These are phyloP conservation scores for Aspergillus ruber DNA, from an alignment of 2,329 filamentous ascomycete genomes.

Conservation along the genomic window DNA sequence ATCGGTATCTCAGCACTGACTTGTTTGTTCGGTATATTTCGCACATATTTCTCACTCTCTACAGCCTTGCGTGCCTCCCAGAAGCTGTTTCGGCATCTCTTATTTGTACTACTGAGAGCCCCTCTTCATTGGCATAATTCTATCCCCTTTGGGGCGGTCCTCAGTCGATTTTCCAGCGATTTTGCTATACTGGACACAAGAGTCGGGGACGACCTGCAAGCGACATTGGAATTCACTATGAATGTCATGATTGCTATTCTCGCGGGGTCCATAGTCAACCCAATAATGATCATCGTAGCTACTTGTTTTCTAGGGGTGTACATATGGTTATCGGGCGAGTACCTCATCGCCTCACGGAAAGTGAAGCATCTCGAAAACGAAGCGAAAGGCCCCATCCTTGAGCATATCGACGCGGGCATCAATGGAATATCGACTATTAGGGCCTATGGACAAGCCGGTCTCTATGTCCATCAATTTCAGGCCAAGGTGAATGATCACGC, in stretches of 20 bases:
- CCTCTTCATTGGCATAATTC: conserved; percentile 72
- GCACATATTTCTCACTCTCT: conserved; percentile 57
- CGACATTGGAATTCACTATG: neutral
- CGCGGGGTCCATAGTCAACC: neutral
- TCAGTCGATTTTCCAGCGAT: conserved; percentile 72
- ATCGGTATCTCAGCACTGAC: conserved; percentile 51
- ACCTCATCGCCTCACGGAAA: neutral
- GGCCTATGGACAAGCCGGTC: neutral
- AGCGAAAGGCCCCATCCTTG: neutral
- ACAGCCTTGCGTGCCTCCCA: conserved; percentile 65
- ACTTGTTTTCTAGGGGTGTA: neutral
- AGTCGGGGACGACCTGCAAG: conserved; percentile 54
- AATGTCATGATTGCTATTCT: neutral
- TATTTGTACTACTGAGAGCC: conserved; percentile 61
- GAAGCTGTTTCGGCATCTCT: conserved; percentile 60
- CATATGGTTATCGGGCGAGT: neutral
- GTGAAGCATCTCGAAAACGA: neutral
- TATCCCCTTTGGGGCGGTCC: conserved; percentile 65
- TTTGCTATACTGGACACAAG: conserved; percentile 66
- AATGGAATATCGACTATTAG: neutral
- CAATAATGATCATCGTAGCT: neutral
- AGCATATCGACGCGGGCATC: neutral
- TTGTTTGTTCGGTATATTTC: conserved; percentile 53
- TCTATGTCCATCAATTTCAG: neutral
- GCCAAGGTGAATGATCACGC: conserved; percentile 59